phyloP scores from a whole-genome alignment of 495 filamentous ascomycete genomes.

The Daldinia grandis region DNA sequence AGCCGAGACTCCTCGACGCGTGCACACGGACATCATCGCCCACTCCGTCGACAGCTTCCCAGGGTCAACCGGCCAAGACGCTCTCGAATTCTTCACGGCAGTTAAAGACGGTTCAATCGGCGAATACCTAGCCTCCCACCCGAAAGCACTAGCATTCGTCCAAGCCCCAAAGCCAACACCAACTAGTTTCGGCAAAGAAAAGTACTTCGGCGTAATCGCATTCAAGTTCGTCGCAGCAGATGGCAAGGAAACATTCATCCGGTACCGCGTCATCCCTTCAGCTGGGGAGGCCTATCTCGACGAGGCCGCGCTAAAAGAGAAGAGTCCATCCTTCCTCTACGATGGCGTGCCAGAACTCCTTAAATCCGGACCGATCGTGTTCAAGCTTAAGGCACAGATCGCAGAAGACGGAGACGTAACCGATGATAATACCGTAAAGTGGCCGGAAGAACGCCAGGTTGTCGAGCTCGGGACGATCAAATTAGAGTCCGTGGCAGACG shows the following conservation, averaged over 20 bases:
- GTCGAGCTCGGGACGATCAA: constrained; percentile 60
- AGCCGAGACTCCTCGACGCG: constrained; percentile 48
- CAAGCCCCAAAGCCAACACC: constrained; percentile 58
- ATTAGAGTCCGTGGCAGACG: constrained; percentile 48
- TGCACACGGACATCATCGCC: constrained; percentile 64
- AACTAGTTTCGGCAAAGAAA: constrained; percentile 54
- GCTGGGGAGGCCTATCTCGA: constrained; percentile 49
- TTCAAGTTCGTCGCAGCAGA: constrained; percentile 55
- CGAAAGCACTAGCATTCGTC: constrained; percentile 56
- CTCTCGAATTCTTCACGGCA: constrained; percentile 57
- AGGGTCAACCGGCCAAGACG: constrained; percentile 55
- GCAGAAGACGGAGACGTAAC: constrained; percentile 59
- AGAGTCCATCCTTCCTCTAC: constrained; percentile 52
- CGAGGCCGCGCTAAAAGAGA: constrained; percentile 45
- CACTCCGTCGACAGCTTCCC: constrained; percentile 62
- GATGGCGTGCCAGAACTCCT: constrained; percentile 52
- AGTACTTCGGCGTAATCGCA: constrained; percentile 59
- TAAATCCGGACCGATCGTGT: constrained; percentile 47
- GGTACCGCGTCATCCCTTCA: constrained; percentile 56
- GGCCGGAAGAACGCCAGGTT: constrained; percentile 57
- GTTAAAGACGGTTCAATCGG: constrained; percentile 47
- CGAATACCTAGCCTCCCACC: constrained; percentile 54
- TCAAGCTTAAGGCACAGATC: constrained; percentile 59
- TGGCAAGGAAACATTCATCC: constrained; percentile 55
- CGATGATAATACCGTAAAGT: constrained; percentile 60